Evolutionary conservation across 768 basidiomycete species (phyloP), one percentile per base, ranked within the genome.

Genomic region (Udeniomyces megalosporus): DNA sequence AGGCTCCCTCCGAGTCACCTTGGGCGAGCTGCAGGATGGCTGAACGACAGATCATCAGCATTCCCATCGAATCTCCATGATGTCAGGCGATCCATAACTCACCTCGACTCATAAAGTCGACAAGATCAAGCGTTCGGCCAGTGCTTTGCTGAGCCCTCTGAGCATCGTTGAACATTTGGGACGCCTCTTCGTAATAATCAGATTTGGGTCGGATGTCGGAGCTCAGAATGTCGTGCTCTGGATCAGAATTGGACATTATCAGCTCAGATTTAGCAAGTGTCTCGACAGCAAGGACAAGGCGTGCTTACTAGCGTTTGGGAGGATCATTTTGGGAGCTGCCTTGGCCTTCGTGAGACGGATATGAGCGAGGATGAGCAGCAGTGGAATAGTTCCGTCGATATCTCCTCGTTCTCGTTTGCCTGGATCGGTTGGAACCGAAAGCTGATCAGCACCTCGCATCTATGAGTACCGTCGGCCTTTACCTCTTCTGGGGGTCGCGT

Each of bases 331-430:
- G 0, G 93, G 93, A 12, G 91, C 91, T 58, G 79, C 80, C 24
- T 85, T 80, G 0, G 90, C 86, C 68, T 82, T 78, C 2, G 84
- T 82, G 62, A 96, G 79, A 62, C 85, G 82, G 53, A 93, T 80
- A 74, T 89, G 91, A 3, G 90, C 91, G 14, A 91, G 78, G 49
- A 96, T 20, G 84, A 80, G 69, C 86, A 85, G 66, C 90, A 79
- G 12, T 87, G 85, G 1, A 83, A 80, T 42, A 88, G 74, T 0
- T 71, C 72, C 22, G 66, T 62, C 46, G 49, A 55, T 66, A 81
- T 79, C 8, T 77, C 71, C 1, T n/a, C 66, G 24, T 54, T 51
- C 11, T 50, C 68, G 67, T 61, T 63, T 69, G 62, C 61, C 77
- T 71, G 11, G n/a, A 76, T 75, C 20, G 58, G 77, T 78, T 67